Evolutionary conservation across 1,284 basidiomycete genomes (phyloP).

Genomic region (Mycena citricolor): DNA sequence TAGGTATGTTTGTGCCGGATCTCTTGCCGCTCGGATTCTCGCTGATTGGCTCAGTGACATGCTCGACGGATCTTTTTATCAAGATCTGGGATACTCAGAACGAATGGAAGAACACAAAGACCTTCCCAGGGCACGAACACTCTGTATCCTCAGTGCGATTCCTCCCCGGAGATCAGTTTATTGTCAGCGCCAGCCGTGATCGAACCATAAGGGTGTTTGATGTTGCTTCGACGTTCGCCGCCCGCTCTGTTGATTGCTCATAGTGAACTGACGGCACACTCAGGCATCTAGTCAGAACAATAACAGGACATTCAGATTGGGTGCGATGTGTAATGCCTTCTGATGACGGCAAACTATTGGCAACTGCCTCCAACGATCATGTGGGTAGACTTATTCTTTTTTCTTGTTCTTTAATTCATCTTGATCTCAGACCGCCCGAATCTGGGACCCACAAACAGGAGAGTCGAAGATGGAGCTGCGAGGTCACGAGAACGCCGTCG

Average conservation of each 20-base stretch:
- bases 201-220: constrained; percentile 87
- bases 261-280: constrained; percentile 7
- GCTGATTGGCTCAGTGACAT: constrained; percentile 61
- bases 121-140: constrained; percentile 89
- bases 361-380: constrained; percentile 85
- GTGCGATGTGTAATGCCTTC: constrained; percentile 67
- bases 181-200: constrained; percentile 87
- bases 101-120: constrained; percentile 87
- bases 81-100: constrained; percentile 91
- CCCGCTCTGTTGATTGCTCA: constrained; percentile 15
- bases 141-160: constrained; percentile 85
- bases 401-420: constrained; percentile 8
- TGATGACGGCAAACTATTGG: constrained; percentile 72
- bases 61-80: constrained; percentile 87
- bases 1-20: constrained; percentile 54
- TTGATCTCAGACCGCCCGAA: constrained; percentile 70
- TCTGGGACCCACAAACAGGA: constrained; percentile 78
- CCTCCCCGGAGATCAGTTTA: constrained; percentile 78
- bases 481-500: constrained; percentile 88
- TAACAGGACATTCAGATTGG: constrained; percentile 61
- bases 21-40: constrained; percentile 2
- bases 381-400: constrained; percentile 40
- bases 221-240: constrained; percentile 72
- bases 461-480: constrained; percentile 82
- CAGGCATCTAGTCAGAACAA: constrained; percentile 61